Evolutionary conservation across 1,284 basidiomycete species (phyloP), one percentile per base, ranked within the genome.

Genomic region (Cutaneotrichosporon curvatum): DNA sequence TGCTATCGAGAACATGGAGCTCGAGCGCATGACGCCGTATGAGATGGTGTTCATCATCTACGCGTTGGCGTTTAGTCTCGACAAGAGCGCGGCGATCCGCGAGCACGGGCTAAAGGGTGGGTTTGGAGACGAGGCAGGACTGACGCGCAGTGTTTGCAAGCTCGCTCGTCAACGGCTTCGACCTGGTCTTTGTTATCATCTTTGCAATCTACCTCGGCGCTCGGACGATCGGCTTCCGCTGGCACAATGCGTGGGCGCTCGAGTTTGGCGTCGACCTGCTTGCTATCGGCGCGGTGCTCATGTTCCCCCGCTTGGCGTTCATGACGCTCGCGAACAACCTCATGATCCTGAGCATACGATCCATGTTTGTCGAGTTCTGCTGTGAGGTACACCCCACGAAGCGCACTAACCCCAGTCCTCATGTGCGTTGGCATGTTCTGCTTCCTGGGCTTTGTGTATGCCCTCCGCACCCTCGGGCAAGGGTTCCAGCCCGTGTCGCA

Each of bases 21-120:
- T 74, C 10, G 73, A 83, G 40, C 67, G 54, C 22, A 68, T 92
- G 52, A 90, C 87, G 60, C 48, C 61, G 3, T 67, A 79, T 5
- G 89, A 94, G 64, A 60, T 76, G 1, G 47, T 78, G 1, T 94
- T 94, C 67, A 88, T 92, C 80, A 61, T 84, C 4, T 92, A 89
- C 67, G 83, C 84, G 0, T 73, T 89, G 31, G 77, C 90, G 0
- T 95, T 95, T 67, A 81, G 85, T 0, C 74, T 96, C 4, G 91
- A 96, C 67, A 94, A 92, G 65, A 74, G 91, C 12, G 91, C 91
- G 9, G 84, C 89, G 3, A 87, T 94, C 80, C 86, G 94, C 64
- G 91, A 95, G 66, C 90, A 91, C 62, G 90, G 91, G 1, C 79
- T 94, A 43, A 82, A 79, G 78, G 70, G 70, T 68, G 37, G 37